A percentile compares a stretch with the other conserved stretches of the same genome.
These are phyloP conservation scores for Hyphodiscus sp. DNA, from an alignment of 2,329 filamentous ascomycete genomes.

Conservation along the genomic window DNA sequence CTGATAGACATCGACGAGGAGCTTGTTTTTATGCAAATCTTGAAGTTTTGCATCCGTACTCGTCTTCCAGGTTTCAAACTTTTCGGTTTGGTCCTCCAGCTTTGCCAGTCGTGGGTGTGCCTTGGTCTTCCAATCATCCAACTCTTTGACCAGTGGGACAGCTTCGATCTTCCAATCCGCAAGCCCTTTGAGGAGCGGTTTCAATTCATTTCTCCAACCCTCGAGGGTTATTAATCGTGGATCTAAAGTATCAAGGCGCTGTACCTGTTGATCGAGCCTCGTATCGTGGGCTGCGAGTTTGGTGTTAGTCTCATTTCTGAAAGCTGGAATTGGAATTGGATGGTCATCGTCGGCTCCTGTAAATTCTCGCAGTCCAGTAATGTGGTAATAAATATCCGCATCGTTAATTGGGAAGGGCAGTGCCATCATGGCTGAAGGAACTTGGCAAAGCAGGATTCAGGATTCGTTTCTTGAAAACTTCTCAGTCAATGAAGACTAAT, in stretches of 20 bases:
- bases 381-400: not conserved
- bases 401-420: too few relatives aligned
- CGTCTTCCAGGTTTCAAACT: not conserved
- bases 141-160: not conserved
- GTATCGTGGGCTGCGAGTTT: not conserved
- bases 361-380: not conserved
- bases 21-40: too few relatives aligned
- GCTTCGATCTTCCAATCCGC: too few relatives aligned
- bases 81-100: not conserved
- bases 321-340: not conserved
- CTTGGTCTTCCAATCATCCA: not conserved
- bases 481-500: too few relatives aligned
- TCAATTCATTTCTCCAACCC: too few relatives aligned
- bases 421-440: too few relatives aligned
- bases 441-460: too few relatives aligned
- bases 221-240: not conserved
- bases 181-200: too few relatives aligned
- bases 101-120: not conserved
- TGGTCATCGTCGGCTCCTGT: not conserved
- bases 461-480: too few relatives aligned
- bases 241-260: not conserved
- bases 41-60: too few relatives aligned
- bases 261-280: not conserved
- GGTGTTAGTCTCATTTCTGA: not conserved
- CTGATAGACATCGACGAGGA: too few relatives aligned